Conservation (phyloP, 1,284 basidiomycete species). For the Fomitopsis pinicola region DNA sequence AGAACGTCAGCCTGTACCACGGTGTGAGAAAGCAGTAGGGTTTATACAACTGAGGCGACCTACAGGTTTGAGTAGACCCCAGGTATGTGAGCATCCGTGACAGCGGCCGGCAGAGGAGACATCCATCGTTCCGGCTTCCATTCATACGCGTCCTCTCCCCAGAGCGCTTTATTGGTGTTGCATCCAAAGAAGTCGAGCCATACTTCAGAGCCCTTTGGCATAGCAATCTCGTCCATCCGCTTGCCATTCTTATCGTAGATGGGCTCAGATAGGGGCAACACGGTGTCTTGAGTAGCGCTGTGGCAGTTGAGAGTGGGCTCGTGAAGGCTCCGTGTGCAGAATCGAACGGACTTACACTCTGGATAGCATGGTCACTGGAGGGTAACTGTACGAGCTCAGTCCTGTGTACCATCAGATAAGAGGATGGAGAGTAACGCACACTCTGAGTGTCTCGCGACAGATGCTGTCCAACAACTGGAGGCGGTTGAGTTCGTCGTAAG, state of each 20-base stretch:
- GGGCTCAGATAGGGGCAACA: conserved; percentile 12
- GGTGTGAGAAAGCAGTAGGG: neutral
- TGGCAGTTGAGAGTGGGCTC: no score
- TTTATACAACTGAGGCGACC: neutral
- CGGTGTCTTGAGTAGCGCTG: conserved; percentile 9
- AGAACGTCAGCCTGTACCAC: neutral
- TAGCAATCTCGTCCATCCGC: conserved; percentile 10
- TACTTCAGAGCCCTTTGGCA: conserved; percentile 11
- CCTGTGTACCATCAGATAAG: neutral
- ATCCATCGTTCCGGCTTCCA: conserved; percentile 23
- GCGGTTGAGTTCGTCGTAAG: conserved; percentile 18
- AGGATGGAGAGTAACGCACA: conserved; percentile 5
- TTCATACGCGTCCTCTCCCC: conserved; percentile 19
- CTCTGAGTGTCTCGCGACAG: conserved; percentile 21
- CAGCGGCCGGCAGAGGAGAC: conserved; percentile 2
- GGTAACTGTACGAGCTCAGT: neutral
- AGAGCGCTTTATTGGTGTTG: conserved; percentile 14
- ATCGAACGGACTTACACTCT: neutral
- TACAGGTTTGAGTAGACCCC: conserved; percentile 18
- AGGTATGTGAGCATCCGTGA: conserved; percentile 13
- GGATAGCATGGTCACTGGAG: neutral
- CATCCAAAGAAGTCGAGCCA: conserved; percentile 12
- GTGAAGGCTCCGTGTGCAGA: no score
- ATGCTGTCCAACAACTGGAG: conserved; percentile 20
- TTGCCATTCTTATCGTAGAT: conserved; percentile 10